These are phyloP conservation scores for Xerocomus nothofagi DNA, from an alignment of 1,284 basidiomycete genomes.

Conservation along the genomic window DNA sequence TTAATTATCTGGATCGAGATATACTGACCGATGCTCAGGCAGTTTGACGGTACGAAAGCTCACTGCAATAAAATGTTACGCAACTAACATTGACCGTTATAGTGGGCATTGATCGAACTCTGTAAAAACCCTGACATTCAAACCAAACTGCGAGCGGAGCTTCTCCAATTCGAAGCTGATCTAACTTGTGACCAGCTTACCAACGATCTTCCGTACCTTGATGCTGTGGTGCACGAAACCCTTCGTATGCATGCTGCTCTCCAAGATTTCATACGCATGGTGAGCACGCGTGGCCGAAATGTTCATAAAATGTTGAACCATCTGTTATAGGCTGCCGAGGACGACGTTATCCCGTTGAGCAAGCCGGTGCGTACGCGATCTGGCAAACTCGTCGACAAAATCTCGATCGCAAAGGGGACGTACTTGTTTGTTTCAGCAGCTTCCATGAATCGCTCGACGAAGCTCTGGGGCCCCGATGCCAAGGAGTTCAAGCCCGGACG, in stretches of 20 bases:
- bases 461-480: constrained; percentile 47
- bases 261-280: constrained; percentile 42
- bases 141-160: constrained; percentile 29
- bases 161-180: constrained; percentile 24
- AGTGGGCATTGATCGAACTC: constrained; percentile 37
- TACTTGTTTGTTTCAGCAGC: constrained; percentile 41
- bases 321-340: constrained; percentile 40
- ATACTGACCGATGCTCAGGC: constrained; percentile 13
- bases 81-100: background rate
- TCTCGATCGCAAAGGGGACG: constrained; percentile 49
- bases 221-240: constrained; percentile 30
- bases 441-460: constrained; percentile 47
- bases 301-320: background rate
- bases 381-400: constrained; percentile 40
- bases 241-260: constrained; percentile 23
- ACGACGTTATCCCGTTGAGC: constrained; percentile 55
- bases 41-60: constrained; percentile 21
- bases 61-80: no score
- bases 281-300: constrained; percentile 18
- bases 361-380: constrained; percentile 39
- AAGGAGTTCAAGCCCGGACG: constrained; percentile 42
- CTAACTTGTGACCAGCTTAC: constrained; percentile 29
- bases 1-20: background rate
- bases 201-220: constrained; percentile 29
- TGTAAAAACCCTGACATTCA: constrained; percentile 24